Evolutionary conservation across 257 asterid genomes (phyloP), one percentile per base, ranked within the genome.

Genomic region (Pogostemon cablin): DNA sequence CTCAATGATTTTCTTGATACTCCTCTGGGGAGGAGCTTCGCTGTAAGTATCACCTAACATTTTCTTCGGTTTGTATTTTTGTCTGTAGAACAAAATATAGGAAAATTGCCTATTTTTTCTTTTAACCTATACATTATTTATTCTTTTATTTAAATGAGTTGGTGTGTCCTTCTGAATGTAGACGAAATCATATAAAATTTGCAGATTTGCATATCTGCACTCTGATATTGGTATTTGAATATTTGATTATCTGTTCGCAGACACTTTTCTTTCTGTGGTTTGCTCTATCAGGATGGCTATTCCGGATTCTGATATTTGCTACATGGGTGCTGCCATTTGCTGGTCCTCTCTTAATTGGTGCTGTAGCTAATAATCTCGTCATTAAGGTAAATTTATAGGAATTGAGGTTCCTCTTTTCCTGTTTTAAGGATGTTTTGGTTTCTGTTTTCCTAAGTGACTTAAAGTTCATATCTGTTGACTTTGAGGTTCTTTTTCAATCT

Each of bases 221-320:
- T 81, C 61, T 75, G 56, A 68, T 57, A 34, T 43, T 72, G 53
- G 42, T 12, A 74, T 52, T 40, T 59, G 41, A 37, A 49, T 65
- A 25, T 68, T 17, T 15, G 15, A 15, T 15, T 15, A 15, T 75
- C 53, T 58, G 2, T 78, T 38, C 81, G 89, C 93, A 95, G 99
- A 89, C 99, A 55, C 65, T 91, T 59, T 88, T 91, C 89, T 91
- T 95, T 72, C n/a, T 95, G 42, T 95, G 99, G 99, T 95, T 95
- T 85, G 95, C 95, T 72, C 86, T 95, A 57, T 95, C 99, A 0
- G 99, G 99, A 74, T 95, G 97, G 99, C 85, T 95, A 71, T 95
- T 91, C 72, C 91, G 96, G 1, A 39, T 88, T 80, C 74, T 95
- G 75, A 83, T 91, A 73, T 77, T 95, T 61, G 90, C 95, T n/a